A percentile compares a stretch with the other conserved stretches of the same genome.
These are phyloP conservation scores for Coprinellus micaceus DNA, from an alignment of 768 basidiomycete species.

Conservation along the genomic window DNA sequence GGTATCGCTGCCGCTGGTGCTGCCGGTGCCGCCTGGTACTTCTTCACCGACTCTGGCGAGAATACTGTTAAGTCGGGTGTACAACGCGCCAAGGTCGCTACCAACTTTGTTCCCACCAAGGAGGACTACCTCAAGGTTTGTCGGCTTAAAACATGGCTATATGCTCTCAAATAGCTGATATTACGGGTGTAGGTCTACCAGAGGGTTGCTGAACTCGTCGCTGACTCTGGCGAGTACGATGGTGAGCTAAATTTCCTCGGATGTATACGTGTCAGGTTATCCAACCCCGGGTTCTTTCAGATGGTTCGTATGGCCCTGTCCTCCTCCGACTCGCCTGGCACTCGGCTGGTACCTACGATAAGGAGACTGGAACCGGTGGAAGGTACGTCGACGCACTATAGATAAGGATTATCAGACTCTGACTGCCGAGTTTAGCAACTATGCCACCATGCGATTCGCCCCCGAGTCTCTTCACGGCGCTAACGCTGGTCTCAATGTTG, in stretches of 20 bases:
- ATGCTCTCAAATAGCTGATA: background rate
- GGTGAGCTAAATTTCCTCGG: conserved; percentile 40
- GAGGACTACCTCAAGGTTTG: conserved; percentile 87
- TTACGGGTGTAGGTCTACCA: conserved; percentile 73
- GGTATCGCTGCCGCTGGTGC: conserved; percentile 59
- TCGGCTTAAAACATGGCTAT: background rate
- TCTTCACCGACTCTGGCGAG: conserved; percentile 47
- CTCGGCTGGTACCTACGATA: conserved; percentile 89
- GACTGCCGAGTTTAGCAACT: conserved; percentile 58
- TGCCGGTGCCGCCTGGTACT: conserved; percentile 63
- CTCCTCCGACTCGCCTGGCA: conserved; percentile 93
- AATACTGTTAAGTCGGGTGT: conserved; percentile 58
- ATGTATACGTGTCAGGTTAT: conserved; percentile 12
- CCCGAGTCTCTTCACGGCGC: conserved; percentile 84
- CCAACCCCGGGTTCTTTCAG: conserved; percentile 35
- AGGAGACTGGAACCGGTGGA: conserved; percentile 70
- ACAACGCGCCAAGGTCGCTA: conserved; percentile 58
- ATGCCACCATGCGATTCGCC: conserved; percentile 96
- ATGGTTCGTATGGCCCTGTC: conserved; percentile 87
- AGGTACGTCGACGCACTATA: conserved; percentile 45
- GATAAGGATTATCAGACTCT: conserved; percentile 1
- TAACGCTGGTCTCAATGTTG: conserved; percentile 78
- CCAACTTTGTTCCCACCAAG: conserved; percentile 71
- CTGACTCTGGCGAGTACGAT: conserved; percentile 81
- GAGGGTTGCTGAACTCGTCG: conserved; percentile 71